Evolutionary conservation across 495 filamentous ascomycete species (phyloP).

Genomic region (Rusavskia elegans): DNA sequence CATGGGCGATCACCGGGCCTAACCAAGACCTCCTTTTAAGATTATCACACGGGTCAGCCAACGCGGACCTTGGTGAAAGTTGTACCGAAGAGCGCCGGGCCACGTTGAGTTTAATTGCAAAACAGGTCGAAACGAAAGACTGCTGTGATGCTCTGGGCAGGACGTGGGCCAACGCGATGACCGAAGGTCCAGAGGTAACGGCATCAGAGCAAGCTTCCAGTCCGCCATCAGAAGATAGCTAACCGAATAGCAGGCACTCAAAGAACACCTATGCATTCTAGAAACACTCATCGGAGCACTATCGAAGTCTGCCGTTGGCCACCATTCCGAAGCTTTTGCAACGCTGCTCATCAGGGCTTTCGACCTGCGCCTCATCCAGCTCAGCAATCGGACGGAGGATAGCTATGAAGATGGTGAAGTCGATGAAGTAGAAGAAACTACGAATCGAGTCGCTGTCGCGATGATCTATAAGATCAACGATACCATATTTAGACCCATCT

Average conservation of each 20-base stretch:
- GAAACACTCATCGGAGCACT: constrained; percentile 56
- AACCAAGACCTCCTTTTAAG: constrained; percentile 54
- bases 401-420: constrained; percentile 33
- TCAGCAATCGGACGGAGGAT: constrained; percentile 19
- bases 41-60: constrained; percentile 55
- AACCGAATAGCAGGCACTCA: constrained; percentile 33
- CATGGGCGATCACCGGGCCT: constrained; percentile 64
- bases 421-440: constrained; percentile 43
- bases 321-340: constrained; percentile 49
- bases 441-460: constrained; percentile 57
- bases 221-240: constrained; percentile 2
- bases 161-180: constrained; percentile 49
- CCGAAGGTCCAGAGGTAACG: constrained; percentile 41
- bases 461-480: constrained; percentile 97
- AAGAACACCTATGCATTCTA: constrained; percentile 50
- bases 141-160: constrained; percentile 51
- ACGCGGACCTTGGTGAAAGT: constrained; percentile 33
- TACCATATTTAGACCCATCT: constrained; percentile 86
- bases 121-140: constrained; percentile 51
- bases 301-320: constrained; percentile 55
- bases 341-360: constrained; percentile 54
- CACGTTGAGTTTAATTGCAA: constrained; percentile 54
- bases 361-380: constrained; percentile 49
- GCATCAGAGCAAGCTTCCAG: neutral
- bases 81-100: constrained; percentile 48